Percentiles rank a stretch among this genome's conserved stretches.
Evolutionary conservation across 371 early-diverging fungal genomes (phyloP).

Genomic region (Mortierella sp.): DNA sequence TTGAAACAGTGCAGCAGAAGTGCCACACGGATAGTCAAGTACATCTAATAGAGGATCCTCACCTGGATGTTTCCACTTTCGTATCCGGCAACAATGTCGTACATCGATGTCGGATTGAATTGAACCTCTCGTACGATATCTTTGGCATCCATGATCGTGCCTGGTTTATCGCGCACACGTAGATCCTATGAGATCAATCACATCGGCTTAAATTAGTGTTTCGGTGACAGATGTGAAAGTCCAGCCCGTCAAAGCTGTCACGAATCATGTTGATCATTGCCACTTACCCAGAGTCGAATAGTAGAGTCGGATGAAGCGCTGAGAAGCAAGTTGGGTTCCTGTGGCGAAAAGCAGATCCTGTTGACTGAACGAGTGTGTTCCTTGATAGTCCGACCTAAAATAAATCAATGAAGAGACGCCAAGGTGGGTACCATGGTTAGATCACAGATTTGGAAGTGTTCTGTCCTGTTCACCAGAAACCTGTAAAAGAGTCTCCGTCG

Average conservation of each 20-base stretch:
- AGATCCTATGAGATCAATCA: conserved; percentile 71
- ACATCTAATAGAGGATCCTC: not conserved
- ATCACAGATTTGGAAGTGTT: not conserved
- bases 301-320: conserved; percentile 89
- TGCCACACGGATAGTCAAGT: not conserved
- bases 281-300: conserved; percentile 83
- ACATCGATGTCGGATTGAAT: conserved; percentile 74
- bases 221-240: no score
- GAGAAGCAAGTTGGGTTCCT: conserved; percentile 74
- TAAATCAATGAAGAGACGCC: not conserved
- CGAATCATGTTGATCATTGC: not conserved
- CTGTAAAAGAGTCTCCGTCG: not conserved
- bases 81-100: conserved; percentile 88
- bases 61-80: conserved; percentile 91
- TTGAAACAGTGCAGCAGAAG: not conserved
- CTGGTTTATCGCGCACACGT: conserved; percentile 66
- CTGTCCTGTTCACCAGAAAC: not conserved
- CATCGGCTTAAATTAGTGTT: not conserved
- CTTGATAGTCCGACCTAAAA: conserved; percentile 74
- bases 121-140: conserved; percentile 91
- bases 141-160: conserved; percentile 79
- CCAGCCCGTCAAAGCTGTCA: not conserved
- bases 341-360: conserved; percentile 82
- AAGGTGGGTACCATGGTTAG: not conserved
- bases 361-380: conserved; percentile 89